Percentiles rank a stretch among this genome's conserved stretches.
Conservation (phyloP, 495 filamentous ascomycete genomes). For the Penicillium canariense region DNA sequence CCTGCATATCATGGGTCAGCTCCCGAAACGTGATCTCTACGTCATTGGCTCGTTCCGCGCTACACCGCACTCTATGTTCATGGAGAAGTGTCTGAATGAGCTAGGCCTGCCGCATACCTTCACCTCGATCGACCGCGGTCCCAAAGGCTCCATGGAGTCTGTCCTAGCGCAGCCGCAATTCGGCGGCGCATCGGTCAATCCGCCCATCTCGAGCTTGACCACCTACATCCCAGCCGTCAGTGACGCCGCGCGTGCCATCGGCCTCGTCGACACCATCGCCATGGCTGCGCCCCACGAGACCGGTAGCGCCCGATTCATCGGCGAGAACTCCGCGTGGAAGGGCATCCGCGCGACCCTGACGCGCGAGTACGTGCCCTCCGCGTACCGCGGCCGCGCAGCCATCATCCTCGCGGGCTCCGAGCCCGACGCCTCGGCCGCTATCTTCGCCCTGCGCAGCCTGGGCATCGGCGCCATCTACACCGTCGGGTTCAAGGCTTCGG, state of each 20-base stretch:
- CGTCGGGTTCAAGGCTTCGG: slow-evolving; percentile 72
- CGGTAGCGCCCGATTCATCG: slow-evolving; percentile 52
- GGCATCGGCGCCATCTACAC: slow-evolving; percentile 77
- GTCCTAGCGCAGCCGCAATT: slow-evolving; percentile 69
- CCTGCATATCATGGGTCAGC: slow-evolving; percentile 72
- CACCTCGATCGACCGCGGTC: slow-evolving; percentile 67
- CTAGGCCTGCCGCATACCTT: slow-evolving; percentile 79
- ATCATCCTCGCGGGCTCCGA: slow-evolving; percentile 66
- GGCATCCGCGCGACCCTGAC: slow-evolving; percentile 77
- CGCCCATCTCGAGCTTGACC: slow-evolving; percentile 52
- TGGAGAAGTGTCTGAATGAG: slow-evolving; percentile 87
- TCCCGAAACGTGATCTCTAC: slow-evolving; percentile 76
- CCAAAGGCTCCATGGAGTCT: slow-evolving; percentile 60
- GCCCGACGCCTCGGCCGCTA: slow-evolving; percentile 68
- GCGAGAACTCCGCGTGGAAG: slow-evolving; percentile 81
- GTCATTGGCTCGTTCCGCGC: slow-evolving; percentile 71
- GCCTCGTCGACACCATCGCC: slow-evolving; percentile 76
- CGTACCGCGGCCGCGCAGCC: slow-evolving; percentile 70
- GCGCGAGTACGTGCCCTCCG: slow-evolving; percentile 76
- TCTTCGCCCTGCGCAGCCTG: slow-evolving; percentile 75
- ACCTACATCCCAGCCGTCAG: slow-evolving; percentile 63
- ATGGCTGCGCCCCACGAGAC: slow-evolving; percentile 40
- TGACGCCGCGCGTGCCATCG: slow-evolving; percentile 71
- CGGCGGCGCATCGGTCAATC: slow-evolving; percentile 76
- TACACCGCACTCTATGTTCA: slow-evolving; percentile 75